Evolutionary conservation across 2,329 filamentous ascomycete genomes (phyloP), one percentile per base, ranked within the genome.

Genomic region (Orbilia brochopaga): DNA sequence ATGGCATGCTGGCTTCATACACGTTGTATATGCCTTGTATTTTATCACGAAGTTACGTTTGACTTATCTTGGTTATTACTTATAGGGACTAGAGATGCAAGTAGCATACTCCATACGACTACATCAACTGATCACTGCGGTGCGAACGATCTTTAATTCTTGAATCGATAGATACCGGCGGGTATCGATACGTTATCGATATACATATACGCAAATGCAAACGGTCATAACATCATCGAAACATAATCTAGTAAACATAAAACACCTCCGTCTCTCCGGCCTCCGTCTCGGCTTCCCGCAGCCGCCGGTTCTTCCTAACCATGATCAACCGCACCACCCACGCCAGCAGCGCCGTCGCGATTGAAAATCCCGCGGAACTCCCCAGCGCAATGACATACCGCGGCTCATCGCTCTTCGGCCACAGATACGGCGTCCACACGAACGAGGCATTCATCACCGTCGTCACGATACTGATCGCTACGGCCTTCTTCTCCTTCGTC

Each of bases 371-470:
- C 1, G 82, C 81, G 3, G 80, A 81, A 13, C 82, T 80, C 0
- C 79, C 80, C 55, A 83, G 82, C 2, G 80, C 81, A 13, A 79
- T 81, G 0, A 77, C 78, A 67, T 83, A 84, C 21, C 81, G 78
- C 0, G 83, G 83, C 37, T 76, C 78, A 61, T 83, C 81, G 7
- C 73, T 79, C 21, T 80, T 79, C 2, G 81, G 82, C 81, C 82
- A 84, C 2, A 84, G 77, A 70, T 83, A 83, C 1, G 82, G 81
- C n/a, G 82, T 82, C 74, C 83, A 84, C 50, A 84, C 81, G 74
- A 83, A 83, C 1, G 80, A 81, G 13, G 82, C 81, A 74, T 82
- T 82, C 23, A 80, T 81, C 23, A 81, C 79, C 0, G 82, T 82
- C 23, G 83, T 84, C 3, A 82, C 83, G 76, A 84, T 82, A 10